Base-by-base conservation (phyloP, 2,329 filamentous ascomycete genomes). In the Penicillium sp. region DNA sequence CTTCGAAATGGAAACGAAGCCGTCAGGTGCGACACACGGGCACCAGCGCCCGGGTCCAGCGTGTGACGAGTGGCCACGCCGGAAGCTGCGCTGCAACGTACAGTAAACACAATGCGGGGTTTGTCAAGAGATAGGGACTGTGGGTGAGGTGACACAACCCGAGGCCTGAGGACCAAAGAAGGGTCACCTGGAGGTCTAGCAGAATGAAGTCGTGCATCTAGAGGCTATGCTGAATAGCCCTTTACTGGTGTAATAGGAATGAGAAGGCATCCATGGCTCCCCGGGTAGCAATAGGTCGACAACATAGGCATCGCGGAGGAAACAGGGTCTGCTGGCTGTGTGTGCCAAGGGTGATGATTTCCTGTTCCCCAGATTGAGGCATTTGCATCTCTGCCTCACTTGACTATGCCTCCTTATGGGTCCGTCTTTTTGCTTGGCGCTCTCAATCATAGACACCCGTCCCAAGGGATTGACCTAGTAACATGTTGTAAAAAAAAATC, bases 31-130 rank as follows among this genome's bases (percentile, higher is more conserved):
- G 10, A 50, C 50, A 40, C 35, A 46, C 9, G 17, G 46, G 3
- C 41, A 50, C 17, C 58, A 61, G 42, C 57, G 46, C n/a, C 52
- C 56, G 6, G 58, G 57, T 37, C 45, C 49, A 12, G 67, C 61
- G 5, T 69, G 64, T 50, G 63, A 69, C 19, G 64, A 68, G 47
- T 83, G 81, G 70, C 79, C 81, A 56, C 76, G 78, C 59, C 73
- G 80, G 47, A 83, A 86, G 75, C 76, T 85, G 55, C 84, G 84
- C 70, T 86, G 82, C 70, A 81, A 84, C 63, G 80, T 85, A 66
- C 77, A 78, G 59, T 80, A 81, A 61, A 83, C 83, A 17, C 68
- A 77, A 10, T 86, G 83, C 56, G 48, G 64, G 19, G 50, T 63
- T 2, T 70, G 63, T 57, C 45, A 35, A 21, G 62, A 60, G 5